Evolutionary conservation across 2,329 filamentous ascomycete species (phyloP).

Genomic region (Xylariaceae sp.): DNA sequence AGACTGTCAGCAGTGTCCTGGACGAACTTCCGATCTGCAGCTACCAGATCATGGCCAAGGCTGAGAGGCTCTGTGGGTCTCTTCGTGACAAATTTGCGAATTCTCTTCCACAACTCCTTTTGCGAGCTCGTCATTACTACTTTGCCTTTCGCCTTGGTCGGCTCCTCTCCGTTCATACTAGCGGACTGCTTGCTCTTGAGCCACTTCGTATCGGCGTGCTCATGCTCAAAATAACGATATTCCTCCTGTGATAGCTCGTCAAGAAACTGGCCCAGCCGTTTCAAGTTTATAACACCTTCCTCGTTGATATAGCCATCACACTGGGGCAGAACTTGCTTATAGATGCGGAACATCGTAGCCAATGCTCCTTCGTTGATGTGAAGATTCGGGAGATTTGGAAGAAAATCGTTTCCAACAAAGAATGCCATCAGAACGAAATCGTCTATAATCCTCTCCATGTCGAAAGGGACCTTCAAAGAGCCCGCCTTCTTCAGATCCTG

Average conservation of each 20-base stretch:
- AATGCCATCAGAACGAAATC: slow-evolving; percentile 99
- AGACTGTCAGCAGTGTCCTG: slow-evolving; percentile 72
- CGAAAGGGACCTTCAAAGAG: slow-evolving; percentile 71
- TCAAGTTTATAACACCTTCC: slow-evolving; percentile 83
- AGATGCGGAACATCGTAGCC: slow-evolving; percentile 94
- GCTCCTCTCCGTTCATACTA: slow-evolving; percentile 62
- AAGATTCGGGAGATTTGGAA: slow-evolving; percentile 90
- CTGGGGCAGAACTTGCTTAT: slow-evolving; percentile 83
- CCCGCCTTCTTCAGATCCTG: slow-evolving; percentile 80
- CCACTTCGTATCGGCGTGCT: slow-evolving; percentile 86
- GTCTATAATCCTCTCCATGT: slow-evolving; percentile 95
- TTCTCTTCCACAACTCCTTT: slow-evolving; percentile 73
- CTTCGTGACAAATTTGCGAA: slow-evolving; percentile 78
- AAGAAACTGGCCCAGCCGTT: slow-evolving; percentile 71
- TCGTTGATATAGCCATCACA: slow-evolving; percentile 96
- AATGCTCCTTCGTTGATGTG: slow-evolving; percentile 98
- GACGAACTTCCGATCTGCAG: slow-evolving; percentile 87
- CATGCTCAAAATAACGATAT: slow-evolving; percentile 86
- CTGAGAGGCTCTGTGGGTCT: slow-evolving; percentile 64
- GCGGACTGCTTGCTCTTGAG: slow-evolving; percentile 79
- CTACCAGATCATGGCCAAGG: slow-evolving; percentile 67
- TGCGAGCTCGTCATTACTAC: slow-evolving; percentile 75
- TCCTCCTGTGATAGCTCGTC: slow-evolving; percentile 86
- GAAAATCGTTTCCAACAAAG: slow-evolving; percentile 98
- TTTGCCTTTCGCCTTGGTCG: slow-evolving; percentile 53